Percentiles rank a stretch among this genome's conserved stretches.
phyloP scores from a whole-genome alignment of 2,329 filamentous ascomycete species.

The Penicillium sp. region DNA sequence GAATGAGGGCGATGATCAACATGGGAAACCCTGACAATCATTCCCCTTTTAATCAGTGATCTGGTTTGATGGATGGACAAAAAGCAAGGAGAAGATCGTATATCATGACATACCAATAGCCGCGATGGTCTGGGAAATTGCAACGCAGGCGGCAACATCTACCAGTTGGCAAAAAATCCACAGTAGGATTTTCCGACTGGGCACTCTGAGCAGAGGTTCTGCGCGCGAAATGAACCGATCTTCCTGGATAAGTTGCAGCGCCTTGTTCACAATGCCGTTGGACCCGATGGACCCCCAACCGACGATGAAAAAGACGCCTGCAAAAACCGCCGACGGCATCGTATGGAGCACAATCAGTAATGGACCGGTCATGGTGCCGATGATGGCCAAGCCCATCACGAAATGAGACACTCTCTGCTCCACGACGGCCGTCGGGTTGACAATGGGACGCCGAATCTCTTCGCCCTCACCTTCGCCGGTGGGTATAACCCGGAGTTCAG shows the following conservation, averaged over 20 bases:
- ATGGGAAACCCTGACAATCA: constrained; percentile 46
- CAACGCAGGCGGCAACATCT: constrained; percentile 50
- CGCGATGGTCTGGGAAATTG: constrained; percentile 55
- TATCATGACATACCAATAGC: constrained; percentile 40
- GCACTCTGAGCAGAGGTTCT: constrained; percentile 44
- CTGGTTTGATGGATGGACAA: no score
- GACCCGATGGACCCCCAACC: constrained; percentile 65
- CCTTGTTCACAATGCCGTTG: constrained; percentile 67
- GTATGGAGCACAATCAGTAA: constrained; percentile 65
- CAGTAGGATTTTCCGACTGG: constrained; percentile 42
- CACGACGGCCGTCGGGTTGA: constrained; percentile 37
- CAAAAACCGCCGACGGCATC: constrained; percentile 69
- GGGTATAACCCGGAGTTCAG: constrained; percentile 62
- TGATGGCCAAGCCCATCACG: constrained; percentile 65
- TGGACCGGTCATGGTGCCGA: constrained; percentile 70
- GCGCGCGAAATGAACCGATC: constrained; percentile 49
- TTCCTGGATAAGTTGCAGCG: constrained; percentile 62
- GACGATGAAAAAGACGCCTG: constrained; percentile 75
- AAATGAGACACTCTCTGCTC: constrained; percentile 74
- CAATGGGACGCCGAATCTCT: constrained; percentile 53
- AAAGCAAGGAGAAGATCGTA: no score
- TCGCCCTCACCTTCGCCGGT: constrained; percentile 48
- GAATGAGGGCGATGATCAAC: constrained; percentile 52
- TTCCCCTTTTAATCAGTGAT: no score
- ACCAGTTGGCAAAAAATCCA: constrained; percentile 49